phyloP scores from a whole-genome alignment of 2,329 filamentous ascomycete genomes.

The Colletotrichum sp. region DNA sequence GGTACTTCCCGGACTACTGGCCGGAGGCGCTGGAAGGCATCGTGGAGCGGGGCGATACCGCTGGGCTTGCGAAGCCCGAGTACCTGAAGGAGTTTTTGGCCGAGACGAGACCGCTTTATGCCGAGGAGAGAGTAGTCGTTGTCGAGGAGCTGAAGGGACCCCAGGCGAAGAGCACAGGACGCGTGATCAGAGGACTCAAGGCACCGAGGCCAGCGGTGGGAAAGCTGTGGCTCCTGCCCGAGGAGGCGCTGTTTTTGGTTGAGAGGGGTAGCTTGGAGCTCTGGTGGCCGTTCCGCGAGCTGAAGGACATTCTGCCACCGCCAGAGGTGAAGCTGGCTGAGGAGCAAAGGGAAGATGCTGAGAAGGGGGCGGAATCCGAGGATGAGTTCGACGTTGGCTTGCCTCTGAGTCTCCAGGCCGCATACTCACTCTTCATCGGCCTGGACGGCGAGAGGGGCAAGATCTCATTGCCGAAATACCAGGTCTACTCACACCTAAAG shows the following conservation, averaged over 20 bases:
- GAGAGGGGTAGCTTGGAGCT: constrained; percentile 89
- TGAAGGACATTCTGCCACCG: constrained; percentile 53
- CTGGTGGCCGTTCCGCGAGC: constrained; percentile 73
- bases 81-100: constrained; percentile 16
- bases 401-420: constrained; percentile 90
- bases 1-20: constrained; percentile 74
- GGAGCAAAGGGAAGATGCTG: constrained; percentile 26
- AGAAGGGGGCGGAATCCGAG: constrained; percentile 29
- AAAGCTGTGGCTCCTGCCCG: constrained; percentile 83
- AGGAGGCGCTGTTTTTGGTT: constrained; percentile 88
- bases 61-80: constrained; percentile 9
- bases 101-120: constrained; percentile 33
- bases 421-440: constrained; percentile 85
- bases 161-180: constrained; percentile 79
- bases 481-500: constrained; percentile 86
- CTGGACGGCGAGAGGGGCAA: constrained; percentile 66
- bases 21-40: constrained; percentile 15
- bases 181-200: constrained; percentile 60
- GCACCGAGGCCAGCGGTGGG: constrained; percentile 58
- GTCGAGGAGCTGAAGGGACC: constrained; percentile 75
- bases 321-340: constrained; percentile 26
- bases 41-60: constrained; percentile 1
- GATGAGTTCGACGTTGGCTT: constrained; percentile 67
- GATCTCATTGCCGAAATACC: constrained; percentile 78
- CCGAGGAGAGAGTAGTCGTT: constrained; percentile 62